Evolutionary conservation across 129 eudicot species (phyloP), one percentile per base, ranked within the genome.

Genomic region (Pittosporum tobira): DNA sequence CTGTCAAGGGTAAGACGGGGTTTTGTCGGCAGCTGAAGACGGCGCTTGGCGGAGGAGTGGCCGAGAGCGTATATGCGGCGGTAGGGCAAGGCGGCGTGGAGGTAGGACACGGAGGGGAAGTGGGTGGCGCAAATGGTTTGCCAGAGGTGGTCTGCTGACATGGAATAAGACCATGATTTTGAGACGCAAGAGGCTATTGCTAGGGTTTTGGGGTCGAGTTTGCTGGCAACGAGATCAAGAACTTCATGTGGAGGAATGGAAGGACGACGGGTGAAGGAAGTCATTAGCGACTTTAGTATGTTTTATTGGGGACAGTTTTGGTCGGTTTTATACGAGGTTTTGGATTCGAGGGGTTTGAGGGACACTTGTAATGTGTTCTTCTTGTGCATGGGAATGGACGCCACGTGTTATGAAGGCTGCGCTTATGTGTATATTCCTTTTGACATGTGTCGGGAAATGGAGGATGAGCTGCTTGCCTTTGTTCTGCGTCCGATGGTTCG

Each of bases 141-240:
- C 96, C 96, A 88, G 16, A 83, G 79, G 75, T 88, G 86, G 82
- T 83, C 86, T 49, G 96, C 68, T 51, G 94, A 75, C 79, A 88
- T 73, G 64, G 69, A 62, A 44, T 58, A 12, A 61, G 22, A 59
- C 96, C 96, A 88, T 43, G 81, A 44, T 51, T 78, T 88, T 57
- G 80, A 75, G 0, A 80, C 94, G 26, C 86, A 80, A 0, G 80
- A 50, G 26, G 86, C 88, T 21, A 31, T 43, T 45, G 86, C 88
- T 46, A 88, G 55, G 72, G 80, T 62, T 75, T 78, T 62, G 43
- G 94, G 86, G 77, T 83, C 88, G 0, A 84, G 75, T 70, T 63
- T 63, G 55, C 43, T 52, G 30, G 86, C 77, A 0, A 83, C 59
- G 0, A 83, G 82, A 4, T 64, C 67, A 1, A 44, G 6, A 40